A percentile compares a stretch with the other conserved stretches of the same genome.
phyloP scores from a whole-genome alignment of 106 monocot genomes.

The Platanthera guangdongensis region DNA sequence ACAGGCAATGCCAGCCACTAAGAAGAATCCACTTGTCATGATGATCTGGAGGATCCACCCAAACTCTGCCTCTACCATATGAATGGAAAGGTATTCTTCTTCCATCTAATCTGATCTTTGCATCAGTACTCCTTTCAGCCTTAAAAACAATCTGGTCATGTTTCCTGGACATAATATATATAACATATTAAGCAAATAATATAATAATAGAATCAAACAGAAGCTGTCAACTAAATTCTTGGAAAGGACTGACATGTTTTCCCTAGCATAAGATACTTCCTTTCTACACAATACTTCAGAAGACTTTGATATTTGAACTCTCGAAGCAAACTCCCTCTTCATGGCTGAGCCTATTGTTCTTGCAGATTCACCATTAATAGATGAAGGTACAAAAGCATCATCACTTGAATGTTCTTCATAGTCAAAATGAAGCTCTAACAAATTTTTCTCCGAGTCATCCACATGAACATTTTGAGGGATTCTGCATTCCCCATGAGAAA shows the following conservation, averaged over 20 bases:
- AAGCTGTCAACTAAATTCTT: background rate
- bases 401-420: constrained; percentile 17
- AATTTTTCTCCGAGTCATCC: constrained; percentile 10
- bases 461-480: constrained; percentile 9
- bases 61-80: constrained; percentile 24
- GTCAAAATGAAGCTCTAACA: constrained; percentile 16
- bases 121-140: constrained; percentile 28
- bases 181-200: background rate
- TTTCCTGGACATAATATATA: constrained; percentile 27
- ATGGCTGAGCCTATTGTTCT: constrained; percentile 16
- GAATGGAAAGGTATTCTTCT: constrained; percentile 23
- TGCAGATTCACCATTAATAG: constrained; percentile 8
- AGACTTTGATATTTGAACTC: constrained; percentile 27
- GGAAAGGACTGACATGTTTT: constrained; percentile 45
- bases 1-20: no score
- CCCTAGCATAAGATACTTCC: constrained; percentile 26
- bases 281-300: constrained; percentile 31
- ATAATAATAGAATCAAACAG: background rate
- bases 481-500: constrained; percentile 2
- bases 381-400: constrained; percentile 4
- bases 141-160: constrained; percentile 15
- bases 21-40: constrained; percentile 23
- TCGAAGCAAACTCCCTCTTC: constrained; percentile 29
- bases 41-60: constrained; percentile 21
- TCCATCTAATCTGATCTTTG: constrained; percentile 19